Conservation (phyloP, 495 filamentous ascomycete species). For the Peziza echinospora region DNA sequence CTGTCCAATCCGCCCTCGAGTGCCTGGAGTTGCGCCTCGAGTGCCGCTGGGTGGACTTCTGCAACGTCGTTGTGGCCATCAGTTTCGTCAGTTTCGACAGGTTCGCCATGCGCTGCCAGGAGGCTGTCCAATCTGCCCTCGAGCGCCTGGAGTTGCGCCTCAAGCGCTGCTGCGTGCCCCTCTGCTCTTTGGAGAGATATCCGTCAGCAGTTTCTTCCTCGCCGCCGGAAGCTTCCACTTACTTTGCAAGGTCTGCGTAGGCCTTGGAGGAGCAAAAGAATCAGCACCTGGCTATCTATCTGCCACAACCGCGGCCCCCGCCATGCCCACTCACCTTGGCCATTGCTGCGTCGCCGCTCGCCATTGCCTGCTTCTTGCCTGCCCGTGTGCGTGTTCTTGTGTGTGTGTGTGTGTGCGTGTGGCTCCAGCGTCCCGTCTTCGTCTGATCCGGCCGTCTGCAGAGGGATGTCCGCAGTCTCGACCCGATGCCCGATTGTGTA, state of each 20-base stretch:
- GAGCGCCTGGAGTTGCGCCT: conserved; percentile 10
- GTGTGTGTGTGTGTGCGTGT: too few species aligned
- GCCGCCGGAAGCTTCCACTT: neutral
- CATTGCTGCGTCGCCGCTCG: neutral
- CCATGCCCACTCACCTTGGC: neutral
- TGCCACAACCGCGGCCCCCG: too few species aligned
- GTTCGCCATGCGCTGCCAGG: conserved; percentile 11
- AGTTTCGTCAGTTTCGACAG: neutral
- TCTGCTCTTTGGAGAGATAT: conserved; percentile 7
- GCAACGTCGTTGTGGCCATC: too few species aligned
- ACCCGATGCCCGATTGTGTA: too few species aligned
- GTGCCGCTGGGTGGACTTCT: conserved; percentile 9
- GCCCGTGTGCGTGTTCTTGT: too few species aligned
- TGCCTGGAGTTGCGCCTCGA: conserved; percentile 11
- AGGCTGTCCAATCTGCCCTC: conserved; percentile 14
- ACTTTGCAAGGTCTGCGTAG: conserved; percentile 13
- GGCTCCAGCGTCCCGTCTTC: too few species aligned
- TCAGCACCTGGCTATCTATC: too few species aligned
- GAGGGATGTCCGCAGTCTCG: too few species aligned
- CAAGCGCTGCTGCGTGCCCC: conserved; percentile 10
- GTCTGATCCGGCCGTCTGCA: too few species aligned
- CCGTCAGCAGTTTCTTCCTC: conserved; percentile 2
- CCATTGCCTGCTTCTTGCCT: too few species aligned
- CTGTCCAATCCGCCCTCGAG: conserved; percentile 13
- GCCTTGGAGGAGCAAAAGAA: too few species aligned